phyloP scores from a whole-genome alignment of 1,139 yeast genomes.

The Suhomyces bokatorum region DNA sequence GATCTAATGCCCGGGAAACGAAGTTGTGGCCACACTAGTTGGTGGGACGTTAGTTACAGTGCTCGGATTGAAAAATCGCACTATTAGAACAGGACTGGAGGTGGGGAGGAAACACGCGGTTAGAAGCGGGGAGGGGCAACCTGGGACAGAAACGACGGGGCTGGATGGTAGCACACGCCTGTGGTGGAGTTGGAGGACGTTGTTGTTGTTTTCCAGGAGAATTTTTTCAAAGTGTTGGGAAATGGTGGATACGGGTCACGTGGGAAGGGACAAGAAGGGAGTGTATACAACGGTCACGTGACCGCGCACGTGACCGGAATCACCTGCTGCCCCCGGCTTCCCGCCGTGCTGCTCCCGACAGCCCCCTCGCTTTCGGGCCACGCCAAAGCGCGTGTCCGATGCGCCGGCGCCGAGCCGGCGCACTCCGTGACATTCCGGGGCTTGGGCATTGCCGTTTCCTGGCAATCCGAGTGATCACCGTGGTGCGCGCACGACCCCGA shows the following conservation, averaged over 20 bases:
- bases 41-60: background rate
- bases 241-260: background rate
- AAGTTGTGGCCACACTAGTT: no score
- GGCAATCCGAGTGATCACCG: constrained; percentile 6
- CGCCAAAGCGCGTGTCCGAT: no score
- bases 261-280: background rate
- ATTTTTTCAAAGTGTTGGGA: background rate
- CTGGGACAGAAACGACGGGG: background rate
- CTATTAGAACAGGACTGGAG: background rate
- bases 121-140: background rate
- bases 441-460: background rate
- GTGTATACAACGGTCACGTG: background rate
- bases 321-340: no score
- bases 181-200: background rate
- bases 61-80: constrained; percentile 9
- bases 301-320: background rate
- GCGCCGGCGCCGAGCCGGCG: background rate
- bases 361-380: background rate
- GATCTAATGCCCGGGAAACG: no score
- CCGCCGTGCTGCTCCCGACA: background rate
- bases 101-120: background rate
- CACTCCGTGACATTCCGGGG: background rate
- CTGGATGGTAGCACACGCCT: background rate
- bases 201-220: background rate
- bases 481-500: constrained; percentile 7